Conservation (phyloP, 2,329 filamentous ascomycete species). For the Scedosporium dehoogii region DNA sequence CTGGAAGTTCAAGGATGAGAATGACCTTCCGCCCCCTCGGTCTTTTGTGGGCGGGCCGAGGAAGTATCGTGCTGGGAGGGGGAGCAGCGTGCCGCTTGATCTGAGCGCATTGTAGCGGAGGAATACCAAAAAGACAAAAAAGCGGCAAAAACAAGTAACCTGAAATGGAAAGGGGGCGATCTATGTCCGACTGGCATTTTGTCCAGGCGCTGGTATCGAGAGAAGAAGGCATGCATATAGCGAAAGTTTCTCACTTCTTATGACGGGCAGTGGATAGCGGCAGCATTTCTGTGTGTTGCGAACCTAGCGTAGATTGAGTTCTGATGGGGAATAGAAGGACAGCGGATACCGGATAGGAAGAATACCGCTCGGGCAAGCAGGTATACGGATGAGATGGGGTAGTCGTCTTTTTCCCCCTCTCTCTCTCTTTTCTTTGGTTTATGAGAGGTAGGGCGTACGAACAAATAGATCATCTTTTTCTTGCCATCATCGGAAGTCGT, state of each 20-base stretch:
- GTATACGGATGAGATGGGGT: not conserved
- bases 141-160: too few species aligned
- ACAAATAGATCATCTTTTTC: not conserved
- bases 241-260: too few species aligned
- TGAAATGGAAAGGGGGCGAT: too few species aligned
- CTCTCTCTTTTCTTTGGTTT: not conserved
- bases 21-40: constrained; percentile 72
- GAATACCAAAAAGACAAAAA: too few species aligned
- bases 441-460: not conserved
- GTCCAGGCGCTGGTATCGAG: too few species aligned
- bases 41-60: constrained; percentile 66
- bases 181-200: too few species aligned
- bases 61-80: constrained; percentile 80
- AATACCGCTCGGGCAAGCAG: too few species aligned
- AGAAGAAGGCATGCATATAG: too few species aligned
- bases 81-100: constrained; percentile 89
- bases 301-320: too few species aligned
- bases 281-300: not conserved
- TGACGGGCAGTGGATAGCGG: too few species aligned
- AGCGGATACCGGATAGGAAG: too few species aligned
- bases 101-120: constrained; percentile 43
- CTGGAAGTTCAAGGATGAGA: constrained; percentile 82
- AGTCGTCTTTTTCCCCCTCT: not conserved
- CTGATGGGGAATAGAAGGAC: too few species aligned
- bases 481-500: not conserved